Evolutionary conservation across 2,329 filamentous ascomycete species (phyloP).

Genomic region (Penicillium nordicum): DNA sequence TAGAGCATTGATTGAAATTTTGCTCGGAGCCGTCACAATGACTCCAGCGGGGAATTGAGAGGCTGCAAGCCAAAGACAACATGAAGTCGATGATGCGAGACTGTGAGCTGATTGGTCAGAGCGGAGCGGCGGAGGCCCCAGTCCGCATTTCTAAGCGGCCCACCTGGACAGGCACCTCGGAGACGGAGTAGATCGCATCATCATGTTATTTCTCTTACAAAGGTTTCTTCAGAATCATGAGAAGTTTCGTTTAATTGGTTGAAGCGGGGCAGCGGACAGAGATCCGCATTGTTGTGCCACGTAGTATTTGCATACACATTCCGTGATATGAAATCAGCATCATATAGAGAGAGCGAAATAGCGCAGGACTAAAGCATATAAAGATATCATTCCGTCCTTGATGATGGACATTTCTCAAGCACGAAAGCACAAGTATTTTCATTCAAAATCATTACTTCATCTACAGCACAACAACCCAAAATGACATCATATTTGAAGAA

Average conservation of each 20-base stretch:
- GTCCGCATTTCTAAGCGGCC: background rate
- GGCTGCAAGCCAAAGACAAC: background rate
- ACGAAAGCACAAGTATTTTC: background rate
- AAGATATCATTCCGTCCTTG: background rate
- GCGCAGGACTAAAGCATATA: background rate
- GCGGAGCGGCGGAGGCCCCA: background rate
- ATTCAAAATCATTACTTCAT: background rate
- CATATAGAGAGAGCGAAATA: background rate
- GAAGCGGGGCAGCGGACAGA: background rate
- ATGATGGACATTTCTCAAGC: background rate
- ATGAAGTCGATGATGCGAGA: background rate
- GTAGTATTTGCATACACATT: background rate
- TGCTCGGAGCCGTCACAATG: no score
- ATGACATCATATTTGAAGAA: conserved; percentile 13
- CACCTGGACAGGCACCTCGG: background rate
- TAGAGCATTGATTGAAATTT: background rate
- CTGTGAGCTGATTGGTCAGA: background rate
- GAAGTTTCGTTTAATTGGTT: background rate
- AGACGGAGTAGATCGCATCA: background rate
- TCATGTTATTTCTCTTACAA: background rate
- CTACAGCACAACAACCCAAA: background rate
- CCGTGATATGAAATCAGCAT: background rate
- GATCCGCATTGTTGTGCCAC: background rate
- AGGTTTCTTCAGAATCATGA: no score
- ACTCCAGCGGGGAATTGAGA: background rate